Evolutionary conservation across 768 basidiomycete species (phyloP), one percentile per base, ranked within the genome.

Genomic region (Tremella yokohamensis): DNA sequence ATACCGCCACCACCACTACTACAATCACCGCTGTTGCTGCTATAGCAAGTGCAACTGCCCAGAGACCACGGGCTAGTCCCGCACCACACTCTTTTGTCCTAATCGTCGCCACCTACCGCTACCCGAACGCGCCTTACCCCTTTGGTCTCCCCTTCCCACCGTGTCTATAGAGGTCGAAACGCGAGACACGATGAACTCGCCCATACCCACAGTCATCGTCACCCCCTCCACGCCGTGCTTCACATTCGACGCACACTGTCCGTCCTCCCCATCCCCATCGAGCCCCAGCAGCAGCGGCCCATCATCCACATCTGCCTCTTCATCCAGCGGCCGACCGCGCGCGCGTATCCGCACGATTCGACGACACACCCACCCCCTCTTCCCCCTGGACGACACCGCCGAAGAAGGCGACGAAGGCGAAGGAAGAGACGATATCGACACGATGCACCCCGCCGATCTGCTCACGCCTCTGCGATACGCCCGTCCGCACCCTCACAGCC

Each of bases 131-230:
- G 11, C 26, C n/a, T n/a, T n/a, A n/a, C n/a, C n/a, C n/a, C n/a
- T n/a, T n/a, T n/a, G n/a, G n/a, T n/a, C n/a, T n/a, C n/a, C n/a
- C n/a, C n/a, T n/a, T n/a, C 53, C 26, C 24, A 26, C 51, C n/a
- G 25, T 16, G 18, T 52, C 40, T 40, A n/a, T 8, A 50, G 37
- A 38, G 13, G 16, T 8, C 24, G 20, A 19, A 42, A 38, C 29
- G 11, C 29, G 29, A 4, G 11, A 34, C 29, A 34, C 29, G 29
- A 34, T 34, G 16, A 51, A 38, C 22, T 49, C 56, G n/a, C 48
- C 49, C 1, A 48, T 57, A 3, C 56, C 56, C 13, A 57, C 56
- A 11, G 49, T 57, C 38, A 51, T 57, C 49, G 37, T 57, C 56
- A 57, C 56, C 3, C 56, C 56, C 24, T 57, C 40, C 16, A 39